Evolutionary conservation across 179 eudicot genomes (phyloP), one percentile per base, ranked within the genome.

Genomic region (Gypsophila paniculata): DNA sequence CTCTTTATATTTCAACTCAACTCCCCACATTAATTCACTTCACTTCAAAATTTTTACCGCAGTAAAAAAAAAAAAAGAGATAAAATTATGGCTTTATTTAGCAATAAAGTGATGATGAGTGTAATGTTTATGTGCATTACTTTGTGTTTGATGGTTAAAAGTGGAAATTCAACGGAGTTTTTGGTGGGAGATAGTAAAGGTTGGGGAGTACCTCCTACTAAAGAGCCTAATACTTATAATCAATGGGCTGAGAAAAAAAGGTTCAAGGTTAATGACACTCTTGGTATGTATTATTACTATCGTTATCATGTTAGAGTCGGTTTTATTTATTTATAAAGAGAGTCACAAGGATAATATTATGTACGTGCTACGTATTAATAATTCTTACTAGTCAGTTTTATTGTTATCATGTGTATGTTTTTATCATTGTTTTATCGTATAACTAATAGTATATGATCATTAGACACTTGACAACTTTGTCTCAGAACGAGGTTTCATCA

Each of bases 221-320:
- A 85, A 22, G 34, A 82, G 18, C 73, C 69, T 44, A 52, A 75
- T 6, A 25, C 75, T n/a, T 84, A 75, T 70, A 81, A 83, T 46
- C 73, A 82, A 0, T 87, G 89, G 91, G 89, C 91, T 46, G 78
- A 86, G 21, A 54, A 72, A 1, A 87, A 85, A 55, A 74, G 91
- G 57, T 87, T 87, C 60, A 72, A 80, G 48, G 78, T 85, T 44
- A 72, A 80, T 22, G 89, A 87, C 67, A 82, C 86, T 57, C 79
- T 87, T 6, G 79, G 91, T 87, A 85, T 69, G 89, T 85, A 11
- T 4, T 19, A 6, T 2, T 32, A 4, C n/a, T 25, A 14, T 21
- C 3, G 11, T 15, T 46, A 1, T 29, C 34, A 4, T 23, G 8
- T 6, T 48, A 49, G n/a, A n/a, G 38, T 48, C 4, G 0, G 21